Conservation (phyloP, 1,284 basidiomycete genomes). For the Agroathelia rolfsii region DNA sequence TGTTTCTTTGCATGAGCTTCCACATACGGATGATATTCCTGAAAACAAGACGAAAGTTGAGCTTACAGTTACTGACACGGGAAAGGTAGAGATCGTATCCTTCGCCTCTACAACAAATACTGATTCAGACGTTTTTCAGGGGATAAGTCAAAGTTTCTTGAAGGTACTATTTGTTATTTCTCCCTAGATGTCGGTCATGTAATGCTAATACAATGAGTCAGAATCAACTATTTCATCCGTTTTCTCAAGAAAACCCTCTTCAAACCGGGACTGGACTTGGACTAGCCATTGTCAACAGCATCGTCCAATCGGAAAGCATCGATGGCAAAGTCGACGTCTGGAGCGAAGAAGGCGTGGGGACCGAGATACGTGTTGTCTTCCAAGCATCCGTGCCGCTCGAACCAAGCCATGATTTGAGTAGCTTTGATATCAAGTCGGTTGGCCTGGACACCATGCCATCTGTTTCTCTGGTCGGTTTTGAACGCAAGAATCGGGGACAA, state of each 20-base stretch:
- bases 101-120: not conserved
- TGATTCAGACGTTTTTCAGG: conserved; percentile 29
- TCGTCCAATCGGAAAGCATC: conserved; percentile 78
- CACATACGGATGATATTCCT: conserved; percentile 37
- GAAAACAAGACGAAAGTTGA: conserved; percentile 68
- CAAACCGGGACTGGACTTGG: conserved; percentile 93
- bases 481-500: conserved; percentile 55
- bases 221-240: conserved; percentile 95
- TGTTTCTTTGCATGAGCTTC: conserved; percentile 72
- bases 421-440: too few relatives aligned
- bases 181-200: conserved; percentile 1
- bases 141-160: conserved; percentile 81
- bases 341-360: conserved; percentile 85
- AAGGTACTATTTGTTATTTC: conserved; percentile 40
- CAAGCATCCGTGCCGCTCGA: too few relatives aligned
- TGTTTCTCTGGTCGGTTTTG: conserved; percentile 71
- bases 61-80: conserved; percentile 82
- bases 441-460: too few relatives aligned
- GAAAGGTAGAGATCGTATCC: conserved; percentile 46
- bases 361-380: conserved; percentile 86
- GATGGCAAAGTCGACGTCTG: conserved; percentile 84
- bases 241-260: conserved; percentile 87
- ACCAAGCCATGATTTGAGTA: too few relatives aligned
- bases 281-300: conserved; percentile 94
- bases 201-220: conserved; percentile 22